A percentile compares a stretch with the other conserved stretches of the same genome.
Conservation (phyloP, 257 asterid species). For the Paraleonurus japonicus region DNA sequence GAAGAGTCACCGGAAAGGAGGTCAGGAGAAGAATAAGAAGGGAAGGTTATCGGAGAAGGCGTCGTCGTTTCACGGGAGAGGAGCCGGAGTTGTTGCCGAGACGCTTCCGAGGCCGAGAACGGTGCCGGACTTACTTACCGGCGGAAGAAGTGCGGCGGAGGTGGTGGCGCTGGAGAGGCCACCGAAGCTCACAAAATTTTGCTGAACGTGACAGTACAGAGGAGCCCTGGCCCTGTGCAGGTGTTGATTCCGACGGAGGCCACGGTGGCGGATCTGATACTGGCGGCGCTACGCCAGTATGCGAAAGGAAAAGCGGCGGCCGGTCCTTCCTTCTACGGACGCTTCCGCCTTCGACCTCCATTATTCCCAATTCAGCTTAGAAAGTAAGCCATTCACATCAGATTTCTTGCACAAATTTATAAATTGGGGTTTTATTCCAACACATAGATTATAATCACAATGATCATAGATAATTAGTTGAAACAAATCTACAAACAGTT, state of each 20-base stretch:
- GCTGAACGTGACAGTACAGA: conserved; percentile 69
- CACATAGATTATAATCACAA: neutral
- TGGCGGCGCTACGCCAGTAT: conserved; percentile 65
- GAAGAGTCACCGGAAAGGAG: conserved; percentile 50
- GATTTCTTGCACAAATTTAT: no score
- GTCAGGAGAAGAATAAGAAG: conserved; percentile 53
- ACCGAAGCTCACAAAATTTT: conserved; percentile 62
- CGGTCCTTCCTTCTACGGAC: conserved; percentile 33
- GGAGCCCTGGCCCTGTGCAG: conserved; percentile 78
- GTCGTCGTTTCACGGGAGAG: conserved; percentile 60
- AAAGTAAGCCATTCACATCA: conserved; percentile 43
- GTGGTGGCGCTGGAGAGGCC: conserved; percentile 21
- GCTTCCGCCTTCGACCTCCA: conserved; percentile 68
- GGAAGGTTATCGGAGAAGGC: conserved; percentile 62
- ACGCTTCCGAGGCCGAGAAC: conserved; percentile 76
- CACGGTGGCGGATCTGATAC: conserved; percentile 68
- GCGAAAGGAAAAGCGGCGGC: conserved; percentile 71
- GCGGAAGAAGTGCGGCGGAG: conserved; percentile 15
- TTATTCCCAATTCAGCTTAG: conserved; percentile 89
- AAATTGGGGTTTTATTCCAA: neutral
- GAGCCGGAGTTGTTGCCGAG: conserved; percentile 30
- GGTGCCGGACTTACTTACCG: conserved; percentile 59
- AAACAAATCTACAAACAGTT: neutral
- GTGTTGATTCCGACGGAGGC: conserved; percentile 64
- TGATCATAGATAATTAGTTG: neutral